Conservation (phyloP, 257 asterid genomes). For the Striga asiatica region DNA sequence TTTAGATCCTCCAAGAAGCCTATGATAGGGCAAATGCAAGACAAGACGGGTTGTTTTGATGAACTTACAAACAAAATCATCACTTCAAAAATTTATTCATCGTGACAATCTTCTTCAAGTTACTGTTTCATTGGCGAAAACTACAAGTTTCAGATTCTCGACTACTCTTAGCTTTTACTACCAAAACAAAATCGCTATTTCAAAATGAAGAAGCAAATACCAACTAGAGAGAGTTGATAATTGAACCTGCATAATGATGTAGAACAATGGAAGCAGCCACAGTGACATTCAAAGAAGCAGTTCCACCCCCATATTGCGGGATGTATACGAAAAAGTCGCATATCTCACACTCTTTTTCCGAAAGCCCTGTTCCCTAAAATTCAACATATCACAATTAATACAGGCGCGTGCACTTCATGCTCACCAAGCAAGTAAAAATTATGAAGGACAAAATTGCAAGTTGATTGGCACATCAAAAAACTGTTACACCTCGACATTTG, state of each 20-base stretch:
- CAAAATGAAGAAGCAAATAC: no score
- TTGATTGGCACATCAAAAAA: conserved; percentile 11
- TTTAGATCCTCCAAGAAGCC: no score
- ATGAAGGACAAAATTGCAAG: conserved; percentile 1
- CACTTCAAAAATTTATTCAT: no score
- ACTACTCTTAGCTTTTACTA: not conserved
- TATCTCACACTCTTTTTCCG: conserved; percentile 87
- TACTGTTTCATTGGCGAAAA: not conserved
- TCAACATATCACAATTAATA: not conserved
- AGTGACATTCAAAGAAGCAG: conserved; percentile 91
- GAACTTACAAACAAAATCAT: no score
- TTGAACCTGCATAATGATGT: conserved; percentile 87
- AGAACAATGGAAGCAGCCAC: conserved; percentile 90
- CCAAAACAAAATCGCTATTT: not conserved
- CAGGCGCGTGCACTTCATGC: not conserved
- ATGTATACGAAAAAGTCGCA: conserved; percentile 88
- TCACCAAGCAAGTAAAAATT: not conserved
- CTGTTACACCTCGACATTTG: no score
- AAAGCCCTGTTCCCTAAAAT: conserved; percentile 83
- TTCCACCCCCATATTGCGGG: conserved; percentile 94
- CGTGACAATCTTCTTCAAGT: no score
- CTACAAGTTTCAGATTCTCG: not conserved
- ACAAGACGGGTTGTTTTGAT: no score
- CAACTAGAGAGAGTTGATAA: no score
- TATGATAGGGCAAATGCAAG: no score